Evolutionary conservation across 768 basidiomycete genomes (phyloP).

Genomic region (Mycena pura): DNA sequence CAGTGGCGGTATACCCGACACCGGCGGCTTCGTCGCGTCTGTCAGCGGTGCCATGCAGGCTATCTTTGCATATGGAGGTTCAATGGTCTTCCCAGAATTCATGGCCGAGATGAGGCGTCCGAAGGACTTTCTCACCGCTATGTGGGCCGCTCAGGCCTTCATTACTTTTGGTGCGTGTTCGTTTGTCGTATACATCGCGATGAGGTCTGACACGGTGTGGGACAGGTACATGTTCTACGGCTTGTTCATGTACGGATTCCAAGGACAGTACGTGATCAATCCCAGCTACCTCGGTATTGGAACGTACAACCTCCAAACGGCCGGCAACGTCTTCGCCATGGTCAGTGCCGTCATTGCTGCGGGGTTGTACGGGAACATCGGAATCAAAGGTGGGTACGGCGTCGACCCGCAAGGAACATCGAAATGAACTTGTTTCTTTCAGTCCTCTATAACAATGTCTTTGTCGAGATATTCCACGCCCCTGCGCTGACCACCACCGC

Average conservation of each 20-base stretch:
- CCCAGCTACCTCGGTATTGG: slow-evolving; percentile 17
- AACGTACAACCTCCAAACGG: slow-evolving; percentile 9
- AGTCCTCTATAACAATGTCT: slow-evolving; percentile 11
- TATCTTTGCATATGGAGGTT: slow-evolving; percentile 11
- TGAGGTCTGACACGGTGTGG: neutral
- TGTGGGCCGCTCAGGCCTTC: slow-evolving; percentile 14
- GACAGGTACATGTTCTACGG: slow-evolving; percentile 15
- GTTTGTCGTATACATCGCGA: neutral
- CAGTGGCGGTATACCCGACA: slow-evolving; percentile 9
- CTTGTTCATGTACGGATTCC: slow-evolving; percentile 16
- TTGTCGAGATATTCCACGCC: slow-evolving; percentile 15
- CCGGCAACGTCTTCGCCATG: slow-evolving; percentile 16
- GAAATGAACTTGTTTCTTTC: neutral
- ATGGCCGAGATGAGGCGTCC: slow-evolving; percentile 15
- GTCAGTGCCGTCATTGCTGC: slow-evolving; percentile 13
- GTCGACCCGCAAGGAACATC: neutral
- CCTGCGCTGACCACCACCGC: neutral
- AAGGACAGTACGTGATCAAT: slow-evolving; percentile 10
- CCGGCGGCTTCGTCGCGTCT: slow-evolving; percentile 5
- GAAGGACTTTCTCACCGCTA: slow-evolving; percentile 8
- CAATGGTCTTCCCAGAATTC: slow-evolving; percentile 11
- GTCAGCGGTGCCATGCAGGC: slow-evolving; percentile 16
- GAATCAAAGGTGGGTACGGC: slow-evolving; percentile 8
- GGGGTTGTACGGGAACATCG: slow-evolving; percentile 15
- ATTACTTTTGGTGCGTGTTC: slow-evolving; percentile 12